phyloP scores from a whole-genome alignment of 352 stramenopile species.

The Phytophthora capsici region DNA sequence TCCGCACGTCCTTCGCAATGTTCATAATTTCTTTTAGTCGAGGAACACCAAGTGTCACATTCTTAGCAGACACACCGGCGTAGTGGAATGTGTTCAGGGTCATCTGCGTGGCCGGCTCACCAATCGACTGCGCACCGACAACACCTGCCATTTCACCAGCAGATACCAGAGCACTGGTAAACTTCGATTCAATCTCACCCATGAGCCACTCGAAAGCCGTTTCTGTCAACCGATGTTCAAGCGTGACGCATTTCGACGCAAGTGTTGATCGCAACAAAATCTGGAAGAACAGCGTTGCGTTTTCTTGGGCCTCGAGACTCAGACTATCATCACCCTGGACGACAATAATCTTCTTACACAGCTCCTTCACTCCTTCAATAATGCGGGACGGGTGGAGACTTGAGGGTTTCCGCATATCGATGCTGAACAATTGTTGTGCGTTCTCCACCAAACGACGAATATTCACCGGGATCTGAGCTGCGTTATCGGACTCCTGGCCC shows the following conservation, averaged over 20 bases:
- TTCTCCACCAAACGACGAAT: slow-evolving; percentile 96
- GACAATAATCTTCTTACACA: slow-evolving; percentile 96
- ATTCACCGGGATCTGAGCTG: slow-evolving; percentile 93
- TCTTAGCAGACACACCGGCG: slow-evolving; percentile 98
- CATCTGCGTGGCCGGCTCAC: slow-evolving; percentile 99
- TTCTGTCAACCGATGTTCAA: slow-evolving; percentile 96
- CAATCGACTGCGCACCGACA: slow-evolving; percentile 98
- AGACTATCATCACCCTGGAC: slow-evolving; percentile 95
- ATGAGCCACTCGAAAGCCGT: slow-evolving; percentile 96
- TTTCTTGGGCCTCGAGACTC: slow-evolving; percentile 97
- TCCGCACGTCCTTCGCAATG: slow-evolving; percentile 98
- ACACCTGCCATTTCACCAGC: slow-evolving; percentile 99
- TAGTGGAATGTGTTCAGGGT: slow-evolving; percentile 99
- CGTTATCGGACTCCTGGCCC: slow-evolving; percentile 92
- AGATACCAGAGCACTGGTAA: slow-evolving; percentile 94
- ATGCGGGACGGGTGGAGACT: slow-evolving; percentile 93
- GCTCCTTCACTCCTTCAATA: slow-evolving; percentile 91
- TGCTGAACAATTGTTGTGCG: slow-evolving; percentile 94
- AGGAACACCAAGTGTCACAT: slow-evolving; percentile 99
- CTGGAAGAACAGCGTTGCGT: slow-evolving; percentile 98
- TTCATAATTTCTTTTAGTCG: slow-evolving; percentile 99
- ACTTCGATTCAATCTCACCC: slow-evolving; percentile 97
- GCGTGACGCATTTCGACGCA: slow-evolving; percentile 95
- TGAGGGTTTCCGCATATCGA: slow-evolving; percentile 93
- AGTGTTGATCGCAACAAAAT: slow-evolving; percentile 97